Base-by-base conservation (phyloP, 306 rosid species). In the Dalbergia cultrata region DNA sequence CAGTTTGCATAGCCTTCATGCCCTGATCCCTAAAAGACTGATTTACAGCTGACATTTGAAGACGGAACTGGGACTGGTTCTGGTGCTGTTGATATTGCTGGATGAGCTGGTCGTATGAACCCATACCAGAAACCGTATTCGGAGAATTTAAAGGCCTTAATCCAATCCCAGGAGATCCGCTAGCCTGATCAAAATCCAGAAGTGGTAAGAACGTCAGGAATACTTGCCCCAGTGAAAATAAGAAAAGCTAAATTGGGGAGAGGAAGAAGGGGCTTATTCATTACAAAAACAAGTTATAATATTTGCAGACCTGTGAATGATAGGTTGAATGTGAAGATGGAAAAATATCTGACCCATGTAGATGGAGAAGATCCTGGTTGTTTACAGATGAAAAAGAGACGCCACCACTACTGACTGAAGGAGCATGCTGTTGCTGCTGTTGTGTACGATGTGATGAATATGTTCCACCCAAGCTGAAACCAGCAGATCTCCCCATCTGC, bases 111-210 rank as follows among this genome's bases (percentile, higher is more conserved):
- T 92, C 97, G 26, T 93, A 92, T 7, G 95, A 90, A 75, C 96
- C 91, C 98, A 91, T 82, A 34, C 97, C 94, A 85, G 99, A 91
- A 75, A 90, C 95, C 45, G 94, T 50, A 86, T 86, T 93, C 49
- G 89, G 90, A 67, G 99, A 91, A 85, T 87, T 95, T 76, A 90
- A 69, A 44, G 98, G 93, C 82, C 98, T 93, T 85, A 92, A 80
- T 81, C 99, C 99, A 88, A 93, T 90, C 61, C 97, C 99, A 72
- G 97, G 99, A 84, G 99, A 92, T 49, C 97, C 98, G 69, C 94
- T 90, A 35, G 97, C 84, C 99, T 96, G 70, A 85, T 52, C 45
- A 75, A 80, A 72, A 70, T 78, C 54, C 74, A 68, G 21, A 39
- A 44, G 52, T 43, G 16, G 58, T 67, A 54, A 64, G 64, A 64